phyloP scores from a whole-genome alignment of 2,329 filamentous ascomycete species.

The Aspergillus niger region DNA sequence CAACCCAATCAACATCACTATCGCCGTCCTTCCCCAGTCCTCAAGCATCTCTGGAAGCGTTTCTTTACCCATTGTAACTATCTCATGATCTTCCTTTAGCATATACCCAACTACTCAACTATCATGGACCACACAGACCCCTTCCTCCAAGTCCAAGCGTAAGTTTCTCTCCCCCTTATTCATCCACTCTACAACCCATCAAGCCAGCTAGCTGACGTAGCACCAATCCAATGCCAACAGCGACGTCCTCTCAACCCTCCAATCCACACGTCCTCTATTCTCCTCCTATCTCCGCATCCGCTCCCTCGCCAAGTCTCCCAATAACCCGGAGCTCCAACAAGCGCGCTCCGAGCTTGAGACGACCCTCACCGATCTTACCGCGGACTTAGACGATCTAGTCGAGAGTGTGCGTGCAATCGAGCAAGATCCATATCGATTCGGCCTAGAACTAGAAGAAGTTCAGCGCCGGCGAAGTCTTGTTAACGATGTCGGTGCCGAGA shows the following conservation, averaged over 20 bases:
- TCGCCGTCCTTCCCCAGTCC: neutral
- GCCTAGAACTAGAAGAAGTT: constrained; percentile 80
- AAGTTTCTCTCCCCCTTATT: constrained; percentile 19
- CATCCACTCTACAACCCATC: neutral
- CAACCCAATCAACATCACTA: neutral
- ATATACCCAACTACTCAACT: constrained; percentile 11
- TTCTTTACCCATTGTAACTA: neutral
- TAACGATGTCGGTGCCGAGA: constrained; percentile 82
- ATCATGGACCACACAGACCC: constrained; percentile 45
- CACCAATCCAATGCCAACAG: constrained; percentile 49
- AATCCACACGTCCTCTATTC: constrained; percentile 81
- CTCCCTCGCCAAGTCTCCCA: constrained; percentile 70
- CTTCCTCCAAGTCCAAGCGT: constrained; percentile 53
- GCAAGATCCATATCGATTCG: constrained; percentile 81
- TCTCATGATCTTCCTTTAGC: neutral
- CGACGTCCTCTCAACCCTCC: constrained; percentile 83
- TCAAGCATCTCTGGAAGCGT: neutral
- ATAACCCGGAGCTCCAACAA: constrained; percentile 70
- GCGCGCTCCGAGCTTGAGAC: constrained; percentile 74
- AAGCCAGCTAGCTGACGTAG: constrained; percentile 8
- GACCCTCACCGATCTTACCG: constrained; percentile 71
- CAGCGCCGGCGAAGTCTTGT: constrained; percentile 77
- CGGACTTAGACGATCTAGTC: constrained; percentile 86
- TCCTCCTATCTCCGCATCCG: constrained; percentile 94
- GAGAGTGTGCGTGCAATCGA: constrained; percentile 87